Evolutionary conservation across 2,329 filamentous ascomycete genomes (phyloP).

Genomic region (Aspergillus tubingensis): DNA sequence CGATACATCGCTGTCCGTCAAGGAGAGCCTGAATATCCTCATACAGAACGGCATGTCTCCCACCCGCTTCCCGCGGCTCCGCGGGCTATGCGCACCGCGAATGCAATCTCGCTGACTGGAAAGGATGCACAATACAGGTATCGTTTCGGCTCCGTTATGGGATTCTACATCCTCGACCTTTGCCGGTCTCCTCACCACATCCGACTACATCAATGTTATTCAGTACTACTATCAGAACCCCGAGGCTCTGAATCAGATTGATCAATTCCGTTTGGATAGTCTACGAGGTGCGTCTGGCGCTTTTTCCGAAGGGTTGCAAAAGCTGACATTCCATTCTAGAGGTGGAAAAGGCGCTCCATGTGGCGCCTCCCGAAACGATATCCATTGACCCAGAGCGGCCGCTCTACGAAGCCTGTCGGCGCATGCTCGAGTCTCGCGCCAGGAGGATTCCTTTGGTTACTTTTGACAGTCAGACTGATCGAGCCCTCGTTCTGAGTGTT

Average conservation of each 20-base stretch:
- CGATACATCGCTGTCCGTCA: slow-evolving; percentile 91
- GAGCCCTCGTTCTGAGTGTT: slow-evolving; percentile 92
- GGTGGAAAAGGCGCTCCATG: slow-evolving; percentile 91
- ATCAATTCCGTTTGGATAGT: slow-evolving; percentile 90
- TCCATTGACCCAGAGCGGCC: slow-evolving; percentile 91
- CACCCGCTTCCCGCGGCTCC: not conserved
- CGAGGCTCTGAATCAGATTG: slow-evolving; percentile 82
- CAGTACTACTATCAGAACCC: slow-evolving; percentile 99
- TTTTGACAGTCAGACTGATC: slow-evolving; percentile 87
- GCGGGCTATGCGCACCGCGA: not conserved
- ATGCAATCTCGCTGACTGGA: slow-evolving; percentile 21
- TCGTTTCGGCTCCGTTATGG: slow-evolving; percentile 96
- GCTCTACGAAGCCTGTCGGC: slow-evolving; percentile 90
- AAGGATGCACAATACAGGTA: slow-evolving; percentile 60
- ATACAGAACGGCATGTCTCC: slow-evolving; percentile 79
- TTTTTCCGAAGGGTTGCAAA: not conserved
- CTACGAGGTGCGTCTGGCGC: slow-evolving; percentile 68
- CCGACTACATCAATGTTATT: slow-evolving; percentile 97
- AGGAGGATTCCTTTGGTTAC: slow-evolving; percentile 93
- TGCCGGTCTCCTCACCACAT: slow-evolving; percentile 89
- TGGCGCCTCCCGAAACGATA: slow-evolving; percentile 86
- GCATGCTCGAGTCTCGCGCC: slow-evolving; percentile 91
- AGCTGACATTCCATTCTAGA: slow-evolving; percentile 56
- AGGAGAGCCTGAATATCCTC: slow-evolving; percentile 93
- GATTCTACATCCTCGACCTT: slow-evolving; percentile 91